Conservation (phyloP, 805 yeast species). For the Nakazawaea siamensis region DNA sequence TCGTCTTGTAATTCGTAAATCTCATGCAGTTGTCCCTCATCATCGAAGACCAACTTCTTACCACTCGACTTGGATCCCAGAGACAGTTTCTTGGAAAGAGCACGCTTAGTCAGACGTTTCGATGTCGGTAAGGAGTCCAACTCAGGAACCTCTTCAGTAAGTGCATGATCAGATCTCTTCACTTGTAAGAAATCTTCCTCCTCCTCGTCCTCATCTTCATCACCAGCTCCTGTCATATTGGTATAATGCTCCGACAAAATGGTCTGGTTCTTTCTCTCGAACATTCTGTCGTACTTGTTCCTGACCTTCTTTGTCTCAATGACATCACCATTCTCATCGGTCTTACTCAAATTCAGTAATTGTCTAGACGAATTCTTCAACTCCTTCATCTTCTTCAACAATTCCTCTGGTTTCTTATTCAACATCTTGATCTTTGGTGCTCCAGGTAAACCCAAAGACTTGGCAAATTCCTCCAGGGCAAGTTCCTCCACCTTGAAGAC, state of each 20-base stretch:
- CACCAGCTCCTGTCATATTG: slow-evolving; percentile 51
- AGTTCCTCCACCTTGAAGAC: slow-evolving; percentile 71
- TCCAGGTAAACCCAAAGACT: slow-evolving; percentile 87
- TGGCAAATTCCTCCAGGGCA: slow-evolving; percentile 79
- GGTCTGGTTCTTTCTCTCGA: slow-evolving; percentile 88
- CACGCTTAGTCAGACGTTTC: slow-evolving; percentile 77
- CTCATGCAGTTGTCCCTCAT: slow-evolving; percentile 89
- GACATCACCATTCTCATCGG: slow-evolving; percentile 59
- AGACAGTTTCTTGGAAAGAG: slow-evolving; percentile 77
- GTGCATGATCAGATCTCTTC: slow-evolving; percentile 67
- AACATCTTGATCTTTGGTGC: slow-evolving; percentile 85
- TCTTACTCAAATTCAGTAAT: slow-evolving; percentile 44
- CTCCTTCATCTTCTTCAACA: slow-evolving; percentile 45
- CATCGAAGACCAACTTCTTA: slow-evolving; percentile 80
- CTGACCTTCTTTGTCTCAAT: slow-evolving; percentile 41
- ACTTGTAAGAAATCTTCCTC: slow-evolving; percentile 72
- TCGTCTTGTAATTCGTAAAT: slow-evolving; percentile 87
- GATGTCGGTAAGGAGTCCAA: slow-evolving; percentile 56
- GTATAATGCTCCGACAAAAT: slow-evolving; percentile 84
- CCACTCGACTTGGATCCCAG: slow-evolving; percentile 56
- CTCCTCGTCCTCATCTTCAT: slow-evolving; percentile 43
- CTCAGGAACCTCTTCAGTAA: slow-evolving; percentile 57
- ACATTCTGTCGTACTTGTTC: slow-evolving; percentile 93
- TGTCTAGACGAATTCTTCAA: slow-evolving; percentile 77
- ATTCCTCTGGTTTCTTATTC: slow-evolving; percentile 20